Base-by-base conservation (phyloP, 2,329 filamentous ascomycete species). In the Exophiala viscosa region DNA sequence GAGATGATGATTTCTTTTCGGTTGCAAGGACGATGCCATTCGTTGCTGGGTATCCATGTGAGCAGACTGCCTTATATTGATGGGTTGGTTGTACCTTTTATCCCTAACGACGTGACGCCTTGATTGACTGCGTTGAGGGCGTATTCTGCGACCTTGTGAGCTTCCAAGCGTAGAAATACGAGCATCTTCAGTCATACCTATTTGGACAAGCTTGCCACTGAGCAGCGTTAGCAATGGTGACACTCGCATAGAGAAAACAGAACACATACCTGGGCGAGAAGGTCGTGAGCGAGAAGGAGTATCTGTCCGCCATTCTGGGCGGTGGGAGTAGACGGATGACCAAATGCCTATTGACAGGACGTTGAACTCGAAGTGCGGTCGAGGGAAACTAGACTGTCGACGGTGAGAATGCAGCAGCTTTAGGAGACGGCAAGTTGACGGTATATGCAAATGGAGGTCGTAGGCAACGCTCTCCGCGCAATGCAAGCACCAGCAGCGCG, bases 21-120 rank as follows among this genome's bases (percentile, higher is more conserved):
- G 93, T 99, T 59, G 93, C 93, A 61, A 99, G 88, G 61, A 99
- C 93, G 70, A 99, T 96, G 66, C 93, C 93, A 75, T 99, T 99
- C 64, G 93, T 97, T 65, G 93, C 93, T 96, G 64, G 18, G 28
- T 15, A 10, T 35, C 18, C 15, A n/a, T 14, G 44, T 50, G 11
- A 54, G 54, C 18, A 49, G 20, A 39, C n/a, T 23, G 3, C 13
- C 18, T 14, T 8, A 20, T 4, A 14, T 18, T 45, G 8, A 43
- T 45, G 40, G 34, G 40, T n/a, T 50, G 20, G 20, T 40, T 73
- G 63, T 78, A 91, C 91, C 91, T 84, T 99, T 99, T 78, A 99
- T 99, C 66, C 93, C 93, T 55, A 99, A 84, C 63, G 93, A 92
- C 63, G 93, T 99, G 64, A 99, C 93, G 75, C 93, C 93, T 78